A percentile compares a stretch with the other conserved stretches of the same genome.
Conservation (phyloP, 768 basidiomycete genomes). For the Serendipita sp. region DNA sequence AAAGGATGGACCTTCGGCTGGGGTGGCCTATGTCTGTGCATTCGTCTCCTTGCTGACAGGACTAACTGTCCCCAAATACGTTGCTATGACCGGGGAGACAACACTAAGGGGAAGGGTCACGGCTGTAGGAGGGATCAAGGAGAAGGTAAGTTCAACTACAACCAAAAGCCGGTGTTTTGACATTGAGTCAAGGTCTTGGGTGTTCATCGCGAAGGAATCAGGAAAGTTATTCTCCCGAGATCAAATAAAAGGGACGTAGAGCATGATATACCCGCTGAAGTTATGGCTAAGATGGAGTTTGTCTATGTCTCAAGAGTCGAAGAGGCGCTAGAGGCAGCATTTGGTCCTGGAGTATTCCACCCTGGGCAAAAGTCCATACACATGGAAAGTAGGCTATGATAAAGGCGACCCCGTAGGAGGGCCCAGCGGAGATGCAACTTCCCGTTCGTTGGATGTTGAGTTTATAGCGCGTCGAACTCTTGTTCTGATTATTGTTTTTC, state of each 20-base stretch:
- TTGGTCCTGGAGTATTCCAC: constrained; percentile 27
- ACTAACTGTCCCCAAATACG: constrained; percentile 47
- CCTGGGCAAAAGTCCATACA: neutral
- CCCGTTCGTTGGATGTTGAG: no score
- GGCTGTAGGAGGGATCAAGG: constrained; percentile 81
- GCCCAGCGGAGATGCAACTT: no score
- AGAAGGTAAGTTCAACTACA: constrained; percentile 31
- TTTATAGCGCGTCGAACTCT: no score
- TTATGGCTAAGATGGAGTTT: constrained; percentile 61
- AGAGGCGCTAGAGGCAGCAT: constrained; percentile 71
- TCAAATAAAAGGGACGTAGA: constrained; percentile 79
- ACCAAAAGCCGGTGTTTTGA: neutral
- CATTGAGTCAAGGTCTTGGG: constrained; percentile 41
- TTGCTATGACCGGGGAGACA: constrained; percentile 90
- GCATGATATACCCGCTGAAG: constrained; percentile 61
- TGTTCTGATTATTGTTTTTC: no score
- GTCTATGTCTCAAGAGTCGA: constrained; percentile 64
- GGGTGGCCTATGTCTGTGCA: constrained; percentile 70
- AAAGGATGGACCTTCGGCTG: constrained; percentile 89
- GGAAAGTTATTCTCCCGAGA: constrained; percentile 69
- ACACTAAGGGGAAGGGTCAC: constrained; percentile 70
- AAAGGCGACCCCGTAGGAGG: no score
- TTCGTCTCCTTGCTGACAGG: constrained; percentile 74
- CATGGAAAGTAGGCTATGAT: constrained; percentile 7
- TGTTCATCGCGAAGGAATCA: constrained; percentile 73